Evolutionary conservation across 1,284 basidiomycete species (phyloP).

Genomic region (Apiotrichum domesticum): DNA sequence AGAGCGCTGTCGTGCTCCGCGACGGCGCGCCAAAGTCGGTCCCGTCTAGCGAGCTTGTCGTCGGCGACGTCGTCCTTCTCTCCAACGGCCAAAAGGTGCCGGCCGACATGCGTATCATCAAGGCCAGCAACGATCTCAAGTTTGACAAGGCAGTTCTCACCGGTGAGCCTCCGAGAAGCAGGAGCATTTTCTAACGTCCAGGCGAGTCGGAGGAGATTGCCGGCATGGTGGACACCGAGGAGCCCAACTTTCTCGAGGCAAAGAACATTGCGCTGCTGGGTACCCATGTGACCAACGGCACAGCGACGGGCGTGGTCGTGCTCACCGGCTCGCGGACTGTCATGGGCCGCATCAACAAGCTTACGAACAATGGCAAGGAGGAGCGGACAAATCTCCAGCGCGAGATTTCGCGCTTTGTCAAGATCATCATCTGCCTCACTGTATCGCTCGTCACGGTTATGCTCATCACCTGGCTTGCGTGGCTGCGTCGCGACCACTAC

Average conservation of each 20-base stretch:
- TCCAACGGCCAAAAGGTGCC: constrained; percentile 48
- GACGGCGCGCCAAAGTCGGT: constrained; percentile 39
- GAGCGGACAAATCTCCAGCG: constrained; percentile 43
- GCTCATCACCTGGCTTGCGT: constrained; percentile 56
- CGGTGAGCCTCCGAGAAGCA: background rate
- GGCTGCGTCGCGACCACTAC: constrained; percentile 46
- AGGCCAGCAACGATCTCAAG: constrained; percentile 52
- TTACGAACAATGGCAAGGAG: constrained; percentile 52
- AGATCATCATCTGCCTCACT: constrained; percentile 51
- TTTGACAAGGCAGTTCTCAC: constrained; percentile 62
- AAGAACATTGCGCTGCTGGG: constrained; percentile 61
- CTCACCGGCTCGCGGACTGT: constrained; percentile 57
- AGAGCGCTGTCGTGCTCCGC: constrained; percentile 43
- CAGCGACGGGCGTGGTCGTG: constrained; percentile 54
- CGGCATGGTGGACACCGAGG: constrained; percentile 53
- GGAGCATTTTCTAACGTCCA: background rate
- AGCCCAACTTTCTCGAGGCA: constrained; percentile 57
- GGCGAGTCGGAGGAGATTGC: constrained; percentile 57
- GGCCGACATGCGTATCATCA: constrained; percentile 53
- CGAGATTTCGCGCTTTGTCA: constrained; percentile 49
- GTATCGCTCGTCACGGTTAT: constrained; percentile 49
- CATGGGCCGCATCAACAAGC: constrained; percentile 56
- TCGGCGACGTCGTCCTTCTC: constrained; percentile 44
- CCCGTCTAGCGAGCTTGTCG: constrained; percentile 39
- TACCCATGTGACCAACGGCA: constrained; percentile 58